A percentile compares a stretch with the other conserved stretches of the same genome.
Evolutionary conservation across 1,139 yeast genomes (phyloP).

Genomic region (Candida labiduridarum): DNA sequence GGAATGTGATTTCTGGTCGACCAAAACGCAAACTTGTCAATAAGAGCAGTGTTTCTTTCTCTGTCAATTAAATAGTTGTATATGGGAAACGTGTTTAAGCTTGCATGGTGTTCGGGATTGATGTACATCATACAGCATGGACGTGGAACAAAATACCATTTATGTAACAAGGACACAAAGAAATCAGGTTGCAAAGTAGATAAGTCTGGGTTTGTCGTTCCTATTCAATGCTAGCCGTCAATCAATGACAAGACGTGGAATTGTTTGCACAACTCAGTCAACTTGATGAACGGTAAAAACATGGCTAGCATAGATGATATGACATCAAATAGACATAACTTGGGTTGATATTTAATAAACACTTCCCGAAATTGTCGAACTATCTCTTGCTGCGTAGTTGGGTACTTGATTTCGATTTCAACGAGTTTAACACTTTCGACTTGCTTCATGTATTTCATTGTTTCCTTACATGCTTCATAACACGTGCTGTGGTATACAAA

Average conservation of each 20-base stretch:
- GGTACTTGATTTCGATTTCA: conserved; percentile 47
- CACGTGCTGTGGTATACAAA: conserved; percentile 54
- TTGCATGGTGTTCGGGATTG: conserved; percentile 49
- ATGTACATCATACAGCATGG: conserved; percentile 65
- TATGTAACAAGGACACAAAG: conserved; percentile 64
- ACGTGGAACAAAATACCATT: conserved; percentile 66
- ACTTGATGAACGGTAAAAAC: conserved; percentile 54
- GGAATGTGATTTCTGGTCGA: conserved; percentile 40
- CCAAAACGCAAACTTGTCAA: conserved; percentile 37
- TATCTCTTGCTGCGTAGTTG: conserved; percentile 50
- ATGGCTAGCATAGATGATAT: conserved; percentile 68
- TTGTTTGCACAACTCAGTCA: conserved; percentile 50
- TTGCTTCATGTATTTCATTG: conserved; percentile 48
- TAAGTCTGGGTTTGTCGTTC: conserved; percentile 47
- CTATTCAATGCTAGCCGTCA: conserved; percentile 76
- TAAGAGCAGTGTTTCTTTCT: conserved; percentile 28
- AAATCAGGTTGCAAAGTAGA: conserved; percentile 57
- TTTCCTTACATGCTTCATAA: conserved; percentile 60
- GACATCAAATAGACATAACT: conserved; percentile 59
- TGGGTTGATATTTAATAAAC: conserved; percentile 27
- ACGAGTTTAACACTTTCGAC: conserved; percentile 45
- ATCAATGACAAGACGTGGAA: conserved; percentile 55
- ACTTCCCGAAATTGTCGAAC: conserved; percentile 40
- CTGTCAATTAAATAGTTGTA: conserved; percentile 31
- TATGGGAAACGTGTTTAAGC: conserved; percentile 61